phyloP scores from a whole-genome alignment of 1,139 yeast genomes.

The Yamadazyma dushanensis region DNA sequence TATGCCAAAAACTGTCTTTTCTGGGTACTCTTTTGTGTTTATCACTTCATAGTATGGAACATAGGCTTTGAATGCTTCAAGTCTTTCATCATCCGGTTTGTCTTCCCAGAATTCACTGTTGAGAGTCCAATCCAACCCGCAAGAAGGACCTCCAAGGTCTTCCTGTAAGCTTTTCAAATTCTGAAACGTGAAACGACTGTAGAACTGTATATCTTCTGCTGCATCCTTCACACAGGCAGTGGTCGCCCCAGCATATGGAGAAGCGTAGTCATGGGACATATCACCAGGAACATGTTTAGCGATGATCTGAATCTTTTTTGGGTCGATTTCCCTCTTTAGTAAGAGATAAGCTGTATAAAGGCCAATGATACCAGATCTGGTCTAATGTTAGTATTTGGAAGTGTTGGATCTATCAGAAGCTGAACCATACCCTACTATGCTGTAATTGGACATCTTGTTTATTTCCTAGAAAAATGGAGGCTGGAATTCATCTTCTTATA shows the following conservation, averaged over 20 bases:
- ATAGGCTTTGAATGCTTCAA: constrained; percentile 8
- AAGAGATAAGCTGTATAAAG: constrained; percentile 25
- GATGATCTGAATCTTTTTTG: constrained; percentile 16
- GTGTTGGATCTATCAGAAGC: no score
- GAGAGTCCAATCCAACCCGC: constrained; percentile 14
- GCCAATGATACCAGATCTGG: constrained; percentile 24
- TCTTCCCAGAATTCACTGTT: constrained; percentile 15
- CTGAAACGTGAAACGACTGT: constrained; percentile 18
- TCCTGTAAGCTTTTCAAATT: constrained; percentile 14
- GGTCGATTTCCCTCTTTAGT: constrained; percentile 18
- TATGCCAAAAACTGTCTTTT: constrained; percentile 52
- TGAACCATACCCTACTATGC: constrained; percentile 8
- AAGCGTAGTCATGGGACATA: constrained; percentile 20
- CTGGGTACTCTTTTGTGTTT: constrained; percentile 6
- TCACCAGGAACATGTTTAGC: constrained; percentile 27
- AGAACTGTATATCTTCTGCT: constrained; percentile 7
- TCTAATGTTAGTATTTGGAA: constrained; percentile 2
- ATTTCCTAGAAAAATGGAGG: no score
- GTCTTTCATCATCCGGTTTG: constrained; percentile 7
- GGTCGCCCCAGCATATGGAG: constrained; percentile 27
- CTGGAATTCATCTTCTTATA: no score
- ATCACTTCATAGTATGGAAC: constrained; percentile 2
- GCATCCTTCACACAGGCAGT: constrained; percentile 14
- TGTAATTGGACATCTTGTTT: constrained; percentile 2
- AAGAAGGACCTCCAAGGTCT: constrained; percentile 16